phyloP scores from a whole-genome alignment of 495 filamentous ascomycete species.

The Neurospora terricola region DNA sequence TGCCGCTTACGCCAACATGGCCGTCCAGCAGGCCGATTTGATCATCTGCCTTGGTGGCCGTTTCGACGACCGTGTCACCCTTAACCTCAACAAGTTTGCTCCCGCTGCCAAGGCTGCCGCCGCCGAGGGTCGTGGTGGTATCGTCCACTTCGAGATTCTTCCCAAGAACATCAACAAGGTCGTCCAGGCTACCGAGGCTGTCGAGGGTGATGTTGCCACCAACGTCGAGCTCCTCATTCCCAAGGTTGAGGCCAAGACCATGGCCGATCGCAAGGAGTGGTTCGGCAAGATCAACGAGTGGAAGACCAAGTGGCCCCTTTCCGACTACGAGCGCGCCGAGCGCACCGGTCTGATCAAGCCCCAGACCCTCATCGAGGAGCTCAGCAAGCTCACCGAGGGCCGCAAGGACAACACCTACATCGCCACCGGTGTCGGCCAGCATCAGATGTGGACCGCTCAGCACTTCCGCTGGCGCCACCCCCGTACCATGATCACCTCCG shows the following conservation, averaged over 20 bases:
- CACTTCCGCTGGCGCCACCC: constrained; percentile 87
- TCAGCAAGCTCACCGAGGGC: constrained; percentile 61
- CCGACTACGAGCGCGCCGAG: constrained; percentile 60
- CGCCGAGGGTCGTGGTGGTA: constrained; percentile 60
- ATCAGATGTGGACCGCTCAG: constrained; percentile 97
- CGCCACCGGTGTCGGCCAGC: constrained; percentile 85
- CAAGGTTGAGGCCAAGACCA: constrained; percentile 43
- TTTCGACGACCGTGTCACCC: constrained; percentile 72
- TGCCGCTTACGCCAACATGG: constrained; percentile 67
- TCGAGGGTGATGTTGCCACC: constrained; percentile 60
- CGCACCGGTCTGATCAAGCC: constrained; percentile 72
- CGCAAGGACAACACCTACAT: constrained; percentile 77
- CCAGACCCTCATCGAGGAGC: constrained; percentile 72
- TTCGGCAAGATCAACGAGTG: constrained; percentile 78
- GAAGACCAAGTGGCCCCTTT: constrained; percentile 77
- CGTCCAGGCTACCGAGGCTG: constrained; percentile 69
- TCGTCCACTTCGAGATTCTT: constrained; percentile 74
- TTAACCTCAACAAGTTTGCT: constrained; percentile 54
- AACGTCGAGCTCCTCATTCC: constrained; percentile 72
- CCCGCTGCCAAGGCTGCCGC: constrained; percentile 58
- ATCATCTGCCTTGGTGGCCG: constrained; percentile 68
- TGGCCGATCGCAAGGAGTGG: constrained; percentile 67
- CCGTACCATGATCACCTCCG: constrained; percentile 82
- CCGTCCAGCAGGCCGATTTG: constrained; percentile 69
- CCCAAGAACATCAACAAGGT: constrained; percentile 87